These are phyloP conservation scores for Pelagophyceae sp. DNA, from an alignment of 352 stramenopile species.

Conservation along the genomic window DNA sequence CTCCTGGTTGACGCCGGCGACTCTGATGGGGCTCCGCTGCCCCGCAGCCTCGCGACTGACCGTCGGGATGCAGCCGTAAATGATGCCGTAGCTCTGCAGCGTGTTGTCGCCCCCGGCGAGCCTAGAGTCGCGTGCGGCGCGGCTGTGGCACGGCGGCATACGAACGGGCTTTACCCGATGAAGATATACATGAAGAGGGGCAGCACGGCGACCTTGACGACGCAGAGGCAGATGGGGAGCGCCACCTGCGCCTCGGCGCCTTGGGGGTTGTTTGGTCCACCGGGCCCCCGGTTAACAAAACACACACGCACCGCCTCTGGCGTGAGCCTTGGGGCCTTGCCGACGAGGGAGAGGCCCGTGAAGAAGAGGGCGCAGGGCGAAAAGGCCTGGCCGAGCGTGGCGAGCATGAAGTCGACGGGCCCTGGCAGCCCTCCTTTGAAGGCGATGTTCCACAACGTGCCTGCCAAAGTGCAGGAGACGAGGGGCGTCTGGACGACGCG, in stretches of 20 bases:
- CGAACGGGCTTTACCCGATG: too few species aligned
- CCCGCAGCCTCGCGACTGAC: too few species aligned
- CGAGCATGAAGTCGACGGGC: not conserved
- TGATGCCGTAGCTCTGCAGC: not conserved
- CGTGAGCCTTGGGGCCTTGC: not conserved
- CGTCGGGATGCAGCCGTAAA: conserved; percentile 8
- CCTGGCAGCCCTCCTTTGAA: not conserved
- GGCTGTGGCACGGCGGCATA: too few species aligned
- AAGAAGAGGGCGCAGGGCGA: conserved; percentile 15
- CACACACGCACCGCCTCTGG: not conserved
- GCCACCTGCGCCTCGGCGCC: too few species aligned
- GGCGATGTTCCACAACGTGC: not conserved
- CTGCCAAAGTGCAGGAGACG: not conserved
- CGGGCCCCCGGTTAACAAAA: too few species aligned
- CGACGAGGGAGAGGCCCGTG: conserved; percentile 11
- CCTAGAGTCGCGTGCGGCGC: too few species aligned
- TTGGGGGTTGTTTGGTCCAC: too few species aligned
- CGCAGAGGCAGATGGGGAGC: not conserved
- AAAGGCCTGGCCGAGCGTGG: not conserved
- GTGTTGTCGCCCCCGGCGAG: not conserved
- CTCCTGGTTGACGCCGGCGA: too few species aligned
- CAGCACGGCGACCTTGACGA: conserved; percentile 4
- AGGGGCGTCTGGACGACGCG: conserved; percentile 8
- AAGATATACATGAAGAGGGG: not conserved
- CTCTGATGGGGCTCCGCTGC: too few species aligned